Evolutionary conservation across 345 rosid genomes (phyloP), one percentile per base, ranked within the genome.

Genomic region (Trapa bicornis): DNA sequence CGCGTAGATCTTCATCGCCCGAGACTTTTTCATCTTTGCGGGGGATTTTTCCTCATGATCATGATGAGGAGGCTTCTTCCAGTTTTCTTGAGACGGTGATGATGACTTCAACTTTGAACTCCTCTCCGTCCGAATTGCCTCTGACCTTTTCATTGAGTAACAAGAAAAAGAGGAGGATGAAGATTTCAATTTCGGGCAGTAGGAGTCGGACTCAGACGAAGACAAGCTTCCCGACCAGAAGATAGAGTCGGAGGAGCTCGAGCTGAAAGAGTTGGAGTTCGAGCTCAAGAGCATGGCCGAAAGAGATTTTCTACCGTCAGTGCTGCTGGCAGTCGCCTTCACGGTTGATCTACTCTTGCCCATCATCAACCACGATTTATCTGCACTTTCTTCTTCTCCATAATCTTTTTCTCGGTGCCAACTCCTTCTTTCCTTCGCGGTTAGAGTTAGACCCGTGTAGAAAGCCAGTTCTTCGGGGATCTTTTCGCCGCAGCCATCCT

Each of bases 1-100:
- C 61, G 83, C 79, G 82, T 88, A 90, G 76, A 90, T 88, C 81
- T 86, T 88, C 56, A 88, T 71, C 14, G 96, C 99, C 73, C 83
- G 88, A 37, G 92, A 86, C 29, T 22, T 22, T 71, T 87, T 88
- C 7, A 91, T 83, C 75, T 85, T 90, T 47, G 73, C 72, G 57
- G 84, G 75, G 62, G 32, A 41, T 22, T 22, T 22, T 36, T 63
- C 33, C 85, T 22, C 83, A 1, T 84, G 87, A 37, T 79, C 77
- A 22, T 72, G 76, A 64, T 77, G 75, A 22, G 29, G 29, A 22
- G 29, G 29, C 73, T 77, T 73, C 50, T 81, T 78, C 6, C 75
- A 2, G 29, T 22, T 22, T 12, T 58, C 33, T 15, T 58, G 62
- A 39, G 70, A 67, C n/a, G 37, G 12, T 7, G 47, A 63, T 22